These are phyloP conservation scores for Paecilomyces dactylethromorphus DNA, from an alignment of 2,329 filamentous ascomycete species.

Conservation along the genomic window DNA sequence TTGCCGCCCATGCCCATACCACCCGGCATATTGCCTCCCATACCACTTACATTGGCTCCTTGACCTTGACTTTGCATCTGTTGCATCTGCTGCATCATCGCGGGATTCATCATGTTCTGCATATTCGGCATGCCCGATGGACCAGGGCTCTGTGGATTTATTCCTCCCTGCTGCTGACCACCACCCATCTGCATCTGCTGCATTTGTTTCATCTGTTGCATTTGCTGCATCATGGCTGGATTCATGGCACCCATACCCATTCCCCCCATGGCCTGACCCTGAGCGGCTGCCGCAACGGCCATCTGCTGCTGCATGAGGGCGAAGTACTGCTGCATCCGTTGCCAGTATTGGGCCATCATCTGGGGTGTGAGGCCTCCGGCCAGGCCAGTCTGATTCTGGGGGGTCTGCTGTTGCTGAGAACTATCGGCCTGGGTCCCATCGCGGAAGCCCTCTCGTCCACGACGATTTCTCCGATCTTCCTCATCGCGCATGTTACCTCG, in stretches of 20 bases:
- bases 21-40: conserved; percentile 27
- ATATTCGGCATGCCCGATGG: conserved; percentile 51
- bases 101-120: conserved; percentile 58
- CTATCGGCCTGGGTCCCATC: conserved; percentile 31
- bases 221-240: conserved; percentile 66
- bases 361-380: conserved; percentile 77
- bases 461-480: conserved; percentile 57
- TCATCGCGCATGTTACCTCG: conserved; percentile 90
- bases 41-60: conserved; percentile 34
- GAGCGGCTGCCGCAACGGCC: conserved; percentile 45
- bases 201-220: conserved; percentile 63
- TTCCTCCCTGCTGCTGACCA: conserved; percentile 24
- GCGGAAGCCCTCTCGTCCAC: conserved; percentile 34
- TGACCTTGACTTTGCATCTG: conserved; percentile 49
- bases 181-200: conserved; percentile 60
- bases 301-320: conserved; percentile 91
- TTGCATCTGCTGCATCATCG: conserved; percentile 63
- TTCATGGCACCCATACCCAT: conserved; percentile 64
- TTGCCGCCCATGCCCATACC: conserved; percentile 15
- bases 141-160: conserved; percentile 37
- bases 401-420: conserved; percentile 42
- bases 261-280: conserved; percentile 35
- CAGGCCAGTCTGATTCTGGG: conserved; percentile 34
- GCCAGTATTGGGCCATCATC: conserved; percentile 97
- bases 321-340: conserved; percentile 97